Conservation (phyloP, 2,329 filamentous ascomycete species). For the Ascochyta rabiei region DNA sequence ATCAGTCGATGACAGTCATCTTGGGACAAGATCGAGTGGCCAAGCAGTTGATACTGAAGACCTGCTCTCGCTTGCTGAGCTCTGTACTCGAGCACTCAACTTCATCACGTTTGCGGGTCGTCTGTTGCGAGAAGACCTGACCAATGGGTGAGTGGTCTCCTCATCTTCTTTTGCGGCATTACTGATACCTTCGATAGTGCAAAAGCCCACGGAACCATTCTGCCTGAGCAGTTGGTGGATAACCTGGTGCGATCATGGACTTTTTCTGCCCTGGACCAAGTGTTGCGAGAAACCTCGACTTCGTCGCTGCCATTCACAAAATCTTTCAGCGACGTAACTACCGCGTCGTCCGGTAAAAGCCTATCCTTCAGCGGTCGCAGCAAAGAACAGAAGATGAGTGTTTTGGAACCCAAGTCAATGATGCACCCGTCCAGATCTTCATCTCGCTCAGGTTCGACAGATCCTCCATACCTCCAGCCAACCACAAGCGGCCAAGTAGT, state of each 20-base stretch:
- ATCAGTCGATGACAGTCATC: slow-evolving; percentile 40
- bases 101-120: slow-evolving; percentile 84
- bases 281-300: slow-evolving; percentile 75
- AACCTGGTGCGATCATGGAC: slow-evolving; percentile 79
- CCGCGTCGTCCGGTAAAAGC: slow-evolving; percentile 49
- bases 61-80: slow-evolving; percentile 78
- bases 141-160: slow-evolving; percentile 59
- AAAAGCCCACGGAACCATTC: slow-evolving; percentile 31
- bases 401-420: slow-evolving; percentile 73
- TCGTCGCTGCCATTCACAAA: slow-evolving; percentile 68
- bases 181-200: slow-evolving; percentile 38
- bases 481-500: slow-evolving; percentile 42
- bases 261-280: slow-evolving; percentile 76
- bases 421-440: slow-evolving; percentile 71
- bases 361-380: slow-evolving; percentile 57
- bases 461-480: slow-evolving; percentile 42
- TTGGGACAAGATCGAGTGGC: slow-evolving; percentile 33
- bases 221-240: slow-evolving; percentile 65
- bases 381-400: slow-evolving; percentile 66
- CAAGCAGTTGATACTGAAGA: slow-evolving; percentile 69
- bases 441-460: slow-evolving; percentile 51
- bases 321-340: slow-evolving; percentile 26
- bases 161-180: background rate
- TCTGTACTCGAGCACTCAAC: slow-evolving; percentile 80
- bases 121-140: slow-evolving; percentile 78